Base-by-base conservation (phyloP, 495 filamentous ascomycete genomes). In the Penicillium desertorum region DNA sequence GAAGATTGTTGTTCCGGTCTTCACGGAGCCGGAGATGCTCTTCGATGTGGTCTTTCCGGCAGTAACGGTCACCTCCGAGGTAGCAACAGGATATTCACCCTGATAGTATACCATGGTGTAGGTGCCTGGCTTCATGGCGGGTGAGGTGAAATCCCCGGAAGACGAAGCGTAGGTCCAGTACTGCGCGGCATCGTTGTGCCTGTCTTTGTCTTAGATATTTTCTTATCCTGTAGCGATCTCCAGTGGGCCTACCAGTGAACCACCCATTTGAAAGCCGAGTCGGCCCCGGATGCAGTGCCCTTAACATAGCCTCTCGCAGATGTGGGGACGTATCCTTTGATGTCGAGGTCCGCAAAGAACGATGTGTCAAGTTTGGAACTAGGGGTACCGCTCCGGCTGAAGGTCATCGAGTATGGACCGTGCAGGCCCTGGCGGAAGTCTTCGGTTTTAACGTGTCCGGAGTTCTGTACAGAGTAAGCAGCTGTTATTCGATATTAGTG, bases 71-170 rank as follows among this genome's bases (percentile, higher is more conserved):
- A 87, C 80, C 1, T 76, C 75, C 1, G 71, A 70, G 1, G 72
- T 76, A 10, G 81, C 83, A 4, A 86, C 81, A 25, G 76, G 72
- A 68, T 77, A 82, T 61, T 88, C 86, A 52, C 77, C 82, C 54
- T 86, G 83, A 67, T 88, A 88, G 22, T 88, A 76, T 5, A 82
- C 78, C 83, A 87, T 86, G 2, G 81, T 83, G 68, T 88, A 88
- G 0, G 81, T 82, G 5, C 86, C 86, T 0, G 83, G 76, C 63
- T 87, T 87, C 85, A 88, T 88, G 20, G 78, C 70, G 0, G 85
- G 85, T 0, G 85, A 87, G 8, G 78, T 83, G 65, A 86, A 88
- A 4, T 63, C 63, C 2, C 83, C 84, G 37, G 67, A 71, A 22
- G 78, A 79, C 4, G 68, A 64, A 5, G 82, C 79, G 59, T 80